Percentiles rank a stretch among this genome's conserved stretches.
Conservation (phyloP, 2,329 filamentous ascomycete genomes). For the Diaporthe australafricana region DNA sequence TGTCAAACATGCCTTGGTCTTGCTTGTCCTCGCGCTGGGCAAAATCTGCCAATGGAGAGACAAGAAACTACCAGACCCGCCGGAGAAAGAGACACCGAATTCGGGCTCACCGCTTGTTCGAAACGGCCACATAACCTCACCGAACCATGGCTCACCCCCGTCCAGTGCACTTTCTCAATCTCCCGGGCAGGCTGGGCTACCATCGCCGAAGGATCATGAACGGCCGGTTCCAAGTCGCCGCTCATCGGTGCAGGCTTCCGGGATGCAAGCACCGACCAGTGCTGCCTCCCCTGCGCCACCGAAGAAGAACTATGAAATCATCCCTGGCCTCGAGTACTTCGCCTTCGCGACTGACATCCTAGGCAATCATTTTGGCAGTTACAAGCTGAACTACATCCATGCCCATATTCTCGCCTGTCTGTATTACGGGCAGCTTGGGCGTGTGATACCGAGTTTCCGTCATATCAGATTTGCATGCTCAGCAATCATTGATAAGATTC, state of each 20-base stretch:
- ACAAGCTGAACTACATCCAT: slow-evolving; percentile 86
- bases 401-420: slow-evolving; percentile 86
- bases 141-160: slow-evolving; percentile 67
- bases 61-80: slow-evolving; percentile 66
- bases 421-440: slow-evolving; percentile 88
- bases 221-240: slow-evolving; percentile 59
- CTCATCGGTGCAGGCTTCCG: slow-evolving; percentile 58
- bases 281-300: slow-evolving; percentile 41
- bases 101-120: slow-evolving; percentile 56
- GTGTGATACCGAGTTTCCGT: slow-evolving; percentile 85
- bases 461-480: slow-evolving; percentile 69
- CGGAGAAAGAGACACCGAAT: slow-evolving; percentile 53
- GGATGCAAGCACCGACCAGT: slow-evolving; percentile 40
- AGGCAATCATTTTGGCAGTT: slow-evolving; percentile 82
- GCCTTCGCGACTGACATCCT: slow-evolving; percentile 88
- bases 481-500: slow-evolving; percentile 77
- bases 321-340: slow-evolving; percentile 92
- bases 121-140: slow-evolving; percentile 64
- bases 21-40: slow-evolving; percentile 86
- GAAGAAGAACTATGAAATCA: slow-evolving; percentile 79
- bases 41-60: slow-evolving; percentile 76
- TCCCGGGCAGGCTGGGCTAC: slow-evolving; percentile 53
- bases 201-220: slow-evolving; percentile 65
- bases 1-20: slow-evolving; percentile 82
- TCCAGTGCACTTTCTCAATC: slow-evolving; percentile 58